Percentiles rank a stretch among this genome's conserved stretches.
phyloP scores from a whole-genome alignment of 805 yeast species.

The Starmerella gropengiesseri region DNA sequence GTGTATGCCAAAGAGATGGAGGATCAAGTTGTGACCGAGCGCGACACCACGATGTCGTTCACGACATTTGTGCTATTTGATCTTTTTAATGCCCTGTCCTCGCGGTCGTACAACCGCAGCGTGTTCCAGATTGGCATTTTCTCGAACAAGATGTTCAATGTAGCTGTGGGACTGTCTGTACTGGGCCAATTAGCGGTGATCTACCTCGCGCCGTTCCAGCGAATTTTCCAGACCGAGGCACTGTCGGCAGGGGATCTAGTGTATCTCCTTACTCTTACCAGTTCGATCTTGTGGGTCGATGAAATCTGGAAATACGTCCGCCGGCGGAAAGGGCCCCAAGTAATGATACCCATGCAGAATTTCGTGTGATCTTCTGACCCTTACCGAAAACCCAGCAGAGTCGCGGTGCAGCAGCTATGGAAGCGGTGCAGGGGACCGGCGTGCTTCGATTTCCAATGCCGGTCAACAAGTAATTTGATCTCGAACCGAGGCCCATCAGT shows the following conservation, averaged over 20 bases:
- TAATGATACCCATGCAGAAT: constrained; percentile 8
- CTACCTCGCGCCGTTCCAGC: constrained; percentile 85
- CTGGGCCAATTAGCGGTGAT: constrained; percentile 89
- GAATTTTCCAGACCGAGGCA: constrained; percentile 90
- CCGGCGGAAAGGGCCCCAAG: constrained; percentile 10
- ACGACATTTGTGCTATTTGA: constrained; percentile 93
- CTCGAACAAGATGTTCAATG: constrained; percentile 79
- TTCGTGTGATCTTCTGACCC: constrained; percentile 6
- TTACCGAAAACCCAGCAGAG: neutral
- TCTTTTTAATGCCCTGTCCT: constrained; percentile 91
- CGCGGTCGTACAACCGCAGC: constrained; percentile 80
- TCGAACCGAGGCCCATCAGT: too few species aligned
- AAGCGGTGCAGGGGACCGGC: too few species aligned
- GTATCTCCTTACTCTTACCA: constrained; percentile 51
- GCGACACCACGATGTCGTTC: constrained; percentile 98
- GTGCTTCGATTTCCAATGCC: too few species aligned
- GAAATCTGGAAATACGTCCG: constrained; percentile 55
- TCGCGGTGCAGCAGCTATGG: too few species aligned
- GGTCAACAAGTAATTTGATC: too few species aligned
- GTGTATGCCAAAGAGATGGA: constrained; percentile 81
- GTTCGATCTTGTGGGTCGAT: constrained; percentile 77
- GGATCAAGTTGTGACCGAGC: constrained; percentile 69
- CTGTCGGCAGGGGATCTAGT: constrained; percentile 58
- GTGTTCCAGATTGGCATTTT: constrained; percentile 69
- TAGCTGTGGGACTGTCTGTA: constrained; percentile 80